phyloP scores from a whole-genome alignment of 2,329 filamentous ascomycete genomes.

The Sarocladium oryzae region DNA sequence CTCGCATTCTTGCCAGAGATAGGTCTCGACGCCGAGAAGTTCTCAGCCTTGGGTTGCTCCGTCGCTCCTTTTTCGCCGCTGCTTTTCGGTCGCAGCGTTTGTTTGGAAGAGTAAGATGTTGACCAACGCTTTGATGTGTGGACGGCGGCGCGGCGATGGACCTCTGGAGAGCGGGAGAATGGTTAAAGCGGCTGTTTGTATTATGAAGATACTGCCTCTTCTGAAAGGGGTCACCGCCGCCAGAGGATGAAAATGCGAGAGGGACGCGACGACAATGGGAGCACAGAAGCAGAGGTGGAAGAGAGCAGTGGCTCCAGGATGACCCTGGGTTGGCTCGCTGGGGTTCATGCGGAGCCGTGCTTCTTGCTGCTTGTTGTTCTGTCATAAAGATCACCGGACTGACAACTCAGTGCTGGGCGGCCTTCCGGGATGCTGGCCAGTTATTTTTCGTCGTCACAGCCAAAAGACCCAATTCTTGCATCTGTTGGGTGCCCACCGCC shows the following conservation, averaged over 20 bases:
- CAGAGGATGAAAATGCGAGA: neutral
- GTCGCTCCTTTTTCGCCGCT: neutral
- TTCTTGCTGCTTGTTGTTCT: neutral
- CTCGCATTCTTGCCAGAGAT: neutral
- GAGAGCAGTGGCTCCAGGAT: neutral
- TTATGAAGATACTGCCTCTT: neutral
- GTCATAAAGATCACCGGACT: conserved; percentile 8
- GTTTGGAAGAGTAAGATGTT: neutral
- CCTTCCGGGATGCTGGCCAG: neutral
- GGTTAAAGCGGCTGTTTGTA: neutral
- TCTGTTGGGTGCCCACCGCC: conserved; percentile 5
- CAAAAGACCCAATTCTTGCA: neutral
- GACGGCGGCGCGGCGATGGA: no score
- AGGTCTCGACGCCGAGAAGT: neutral
- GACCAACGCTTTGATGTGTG: no score
- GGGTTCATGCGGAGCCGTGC: conserved; percentile 4
- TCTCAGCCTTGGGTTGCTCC: neutral
- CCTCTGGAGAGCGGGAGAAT: neutral
- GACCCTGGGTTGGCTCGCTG: neutral
- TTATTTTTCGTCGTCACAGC: neutral
- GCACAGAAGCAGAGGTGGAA: neutral
- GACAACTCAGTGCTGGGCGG: conserved; percentile 7
- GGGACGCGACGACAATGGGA: neutral
- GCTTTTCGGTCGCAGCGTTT: neutral
- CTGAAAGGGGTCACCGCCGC: neutral